These are phyloP conservation scores for Geotrichum europaeum DNA, from an alignment of 1,139 yeast species.

Conservation along the genomic window DNA sequence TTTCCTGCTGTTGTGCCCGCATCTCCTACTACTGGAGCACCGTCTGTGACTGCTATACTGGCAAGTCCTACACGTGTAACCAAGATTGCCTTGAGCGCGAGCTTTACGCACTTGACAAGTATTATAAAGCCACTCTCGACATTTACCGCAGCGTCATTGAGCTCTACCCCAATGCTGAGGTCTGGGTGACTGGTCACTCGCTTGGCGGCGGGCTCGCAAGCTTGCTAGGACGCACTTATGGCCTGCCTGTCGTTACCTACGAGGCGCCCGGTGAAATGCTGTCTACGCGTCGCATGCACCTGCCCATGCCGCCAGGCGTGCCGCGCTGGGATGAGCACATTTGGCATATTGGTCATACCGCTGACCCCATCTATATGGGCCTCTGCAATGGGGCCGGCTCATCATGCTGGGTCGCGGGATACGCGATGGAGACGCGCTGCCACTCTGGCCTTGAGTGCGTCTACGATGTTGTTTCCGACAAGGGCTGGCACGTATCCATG, in stretches of 20 bases:
- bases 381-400: slow-evolving; percentile 94
- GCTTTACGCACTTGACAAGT: slow-evolving; percentile 65
- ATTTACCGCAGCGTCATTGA: slow-evolving; percentile 66
- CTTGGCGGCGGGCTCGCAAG: slow-evolving; percentile 86
- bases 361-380: slow-evolving; percentile 96
- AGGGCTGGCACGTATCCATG: slow-evolving; percentile 87
- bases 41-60: slow-evolving; percentile 87
- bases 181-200: slow-evolving; percentile 96
- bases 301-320: slow-evolving; percentile 90
- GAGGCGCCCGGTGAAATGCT: slow-evolving; percentile 92
- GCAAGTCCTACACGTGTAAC: slow-evolving; percentile 77
- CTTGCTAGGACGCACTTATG: slow-evolving; percentile 80
- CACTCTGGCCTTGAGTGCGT: slow-evolving; percentile 87
- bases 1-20: slow-evolving; percentile 95
- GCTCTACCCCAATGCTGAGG: slow-evolving; percentile 59
- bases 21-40: slow-evolving; percentile 90
- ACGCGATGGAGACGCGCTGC: slow-evolving; percentile 95
- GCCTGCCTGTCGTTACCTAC: slow-evolving; percentile 81
- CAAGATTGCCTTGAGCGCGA: slow-evolving; percentile 81
- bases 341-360: slow-evolving; percentile 96
- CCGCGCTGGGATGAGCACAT: slow-evolving; percentile 74
- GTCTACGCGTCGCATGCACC: slow-evolving; percentile 75
- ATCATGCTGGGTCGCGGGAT: slow-evolving; percentile 85
- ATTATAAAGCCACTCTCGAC: slow-evolving; percentile 75
- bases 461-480: slow-evolving; percentile 83